Base-by-base conservation (phyloP, 257 asterid genomes). In the Capsicum rhomboideum region DNA sequence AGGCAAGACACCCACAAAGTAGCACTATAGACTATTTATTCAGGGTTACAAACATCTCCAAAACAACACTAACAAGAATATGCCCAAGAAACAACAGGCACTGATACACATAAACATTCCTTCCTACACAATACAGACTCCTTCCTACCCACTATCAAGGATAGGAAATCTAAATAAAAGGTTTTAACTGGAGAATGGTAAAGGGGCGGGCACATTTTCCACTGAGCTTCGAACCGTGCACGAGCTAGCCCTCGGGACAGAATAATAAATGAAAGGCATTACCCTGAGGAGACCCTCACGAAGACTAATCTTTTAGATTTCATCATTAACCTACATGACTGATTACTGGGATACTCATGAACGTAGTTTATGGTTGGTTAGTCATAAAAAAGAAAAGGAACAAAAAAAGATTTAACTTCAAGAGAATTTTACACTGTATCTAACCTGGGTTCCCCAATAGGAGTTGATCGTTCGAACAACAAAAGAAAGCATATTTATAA, bases 371-470 rank as follows among this genome's bases (percentile, higher is more conserved):
- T 82, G 31, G 44, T 26, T 0, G 66, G 3, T 69, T 46, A 29
- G 26, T 21, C 4, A 16, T 29, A 17, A 59, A 18, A 12, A 56
- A 23, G 8, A 2, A 12, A 10, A n/a, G 5, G 8, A n/a, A 40
- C n/a, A 4, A 4, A 23, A 40, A 10, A 64, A 23, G 52, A 49
- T 0, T 37, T 52, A 56, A 74, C 63, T 34, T 82, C 83, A 69
- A 46, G 31, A 81, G 79, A 34, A 72, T 42, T 49, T 71, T 37
- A 28, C 9, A 31, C 58, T 1, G 37, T 56, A 68, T 29, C 86
- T 89, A 34, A 92, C 99, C 98, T 93, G 98, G 80, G 97, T 96
- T 89, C 98, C 99, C 95, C 94, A 96, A 85, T 96, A 96, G 86
- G 99, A 96, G 93, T 96, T 96, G 90, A 94, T 87, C 66, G 96